Base-by-base conservation (phyloP, 2,329 filamentous ascomycete genomes). In the Curvularia sp. region DNA sequence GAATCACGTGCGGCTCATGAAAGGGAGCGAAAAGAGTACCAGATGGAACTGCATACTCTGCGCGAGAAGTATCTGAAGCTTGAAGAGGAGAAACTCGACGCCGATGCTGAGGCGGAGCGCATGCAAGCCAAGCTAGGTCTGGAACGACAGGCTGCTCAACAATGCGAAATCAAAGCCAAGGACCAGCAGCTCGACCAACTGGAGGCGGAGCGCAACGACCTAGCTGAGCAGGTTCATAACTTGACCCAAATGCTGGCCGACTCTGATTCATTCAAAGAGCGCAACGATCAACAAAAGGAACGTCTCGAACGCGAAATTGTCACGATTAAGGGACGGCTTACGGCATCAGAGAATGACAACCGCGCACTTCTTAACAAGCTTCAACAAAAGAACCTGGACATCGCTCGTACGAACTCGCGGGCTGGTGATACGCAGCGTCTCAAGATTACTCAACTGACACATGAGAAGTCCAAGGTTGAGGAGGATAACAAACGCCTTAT, bases 291-390 rank as follows among this genome's bases (percentile, higher is more conserved):
- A 73, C 90, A 93, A 64, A 98, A 98, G 76, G 93, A 97, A 75
- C 89, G 95, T 35, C 84, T 97, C 44, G 93, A 98, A 76, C 87
- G 93, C 22, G 95, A 99, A 74, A 84, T 98, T 6, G 89, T 92
- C 22, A 97, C 94, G 0, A 86, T 97, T 66, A 96, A 95, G 76
- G 93, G 93, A 60, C 89, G 94, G 22, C 82, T 99, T 41, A 85
- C 89, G 7, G 95, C 94, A 24, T 98, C 94, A 0, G 94, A 99
- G 75, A 97, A 98, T 69, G 94, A 98, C 78, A 98, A 98, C 71
- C 89, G 92, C 51, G 89, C 93, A 5, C 82, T 99, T n/a, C 84
- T 98, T 65, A 98, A 97, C 80, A 98, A 98, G 78, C 84, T 99
- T 18, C 94, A 98, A 71, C 94, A 98, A 72, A 98, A 98, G 81